These are phyloP conservation scores for Yamadazyma epiphylla DNA, from an alignment of 1,139 yeast species.

Conservation along the genomic window DNA sequence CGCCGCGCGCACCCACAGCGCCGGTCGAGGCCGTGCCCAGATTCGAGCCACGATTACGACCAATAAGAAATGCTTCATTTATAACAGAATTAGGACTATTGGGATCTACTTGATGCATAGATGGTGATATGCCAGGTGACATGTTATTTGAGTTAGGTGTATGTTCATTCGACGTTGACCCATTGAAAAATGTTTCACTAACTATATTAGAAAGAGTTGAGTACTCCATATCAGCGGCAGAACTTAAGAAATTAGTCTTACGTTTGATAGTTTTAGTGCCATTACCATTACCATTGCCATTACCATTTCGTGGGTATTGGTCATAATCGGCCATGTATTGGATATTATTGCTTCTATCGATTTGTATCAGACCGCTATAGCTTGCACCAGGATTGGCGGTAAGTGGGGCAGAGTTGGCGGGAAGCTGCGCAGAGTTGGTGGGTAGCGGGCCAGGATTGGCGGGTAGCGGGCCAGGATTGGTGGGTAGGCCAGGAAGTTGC, in stretches of 20 bases:
- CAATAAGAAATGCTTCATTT: conserved; percentile 13
- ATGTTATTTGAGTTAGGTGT: conserved; percentile 36
- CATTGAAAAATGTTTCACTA: conserved; percentile 42
- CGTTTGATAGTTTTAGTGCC: too few species aligned
- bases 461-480: conserved; percentile 1
- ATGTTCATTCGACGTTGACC: conserved; percentile 35
- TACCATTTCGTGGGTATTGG: too few species aligned
- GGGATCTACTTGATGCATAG: conserved; percentile 10
- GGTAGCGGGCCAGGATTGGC: not conserved
- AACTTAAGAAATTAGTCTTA: conserved; percentile 53
- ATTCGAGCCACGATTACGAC: too few species aligned
- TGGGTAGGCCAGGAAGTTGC: not conserved
- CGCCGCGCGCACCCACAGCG: too few species aligned
- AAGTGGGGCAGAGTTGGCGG: not conserved
- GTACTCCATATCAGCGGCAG: conserved; percentile 80
- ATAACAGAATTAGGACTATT: conserved; percentile 14
- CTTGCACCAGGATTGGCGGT: not conserved
- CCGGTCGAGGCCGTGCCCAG: too few species aligned
- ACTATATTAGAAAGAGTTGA: conserved; percentile 72
- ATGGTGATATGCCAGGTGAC: conserved; percentile 41
- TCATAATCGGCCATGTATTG: conserved; percentile 1
- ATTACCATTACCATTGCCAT: conserved; percentile 1
- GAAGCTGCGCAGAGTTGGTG: not conserved
- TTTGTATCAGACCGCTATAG: not conserved
- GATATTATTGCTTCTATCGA: conserved; percentile 5